Evolutionary conservation across 148 eudicot genomes (phyloP), one percentile per base, ranked within the genome.

Genomic region (Fallopia convolvulus): DNA sequence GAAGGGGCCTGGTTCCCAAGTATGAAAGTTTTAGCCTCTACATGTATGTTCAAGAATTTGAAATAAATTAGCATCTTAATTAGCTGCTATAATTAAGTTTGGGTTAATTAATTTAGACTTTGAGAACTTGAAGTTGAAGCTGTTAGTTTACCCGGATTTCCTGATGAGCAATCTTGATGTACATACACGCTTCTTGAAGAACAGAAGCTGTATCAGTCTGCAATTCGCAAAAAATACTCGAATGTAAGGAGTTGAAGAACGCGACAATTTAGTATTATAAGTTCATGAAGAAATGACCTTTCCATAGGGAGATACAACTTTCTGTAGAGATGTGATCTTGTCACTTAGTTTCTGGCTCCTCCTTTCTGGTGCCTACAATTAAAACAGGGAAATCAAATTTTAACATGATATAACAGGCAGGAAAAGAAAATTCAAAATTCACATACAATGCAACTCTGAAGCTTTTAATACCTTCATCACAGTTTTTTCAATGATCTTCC

Each of bases 131-230:
- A 20, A 11, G 50, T 63, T 12, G 20, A 61, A 61, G 48, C 15
- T 21, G 15, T 39, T 41, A 6, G 10, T 20, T 79, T 42, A 89
- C 93, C 88, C 83, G 84, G 55, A 89, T 85, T 77, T 89, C 86
- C 66, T 86, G 84, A 78, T 87, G 93, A 52, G 86, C 83, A 13
- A 84, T 78, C 65, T 70, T 89, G 81, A 89, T 87, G 74, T 81
- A 83, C 78, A 83, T 82, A 74, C 85, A 86, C 14, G 93, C 87
- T 75, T 89, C 93, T 50, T 89, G 88, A 33, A 89, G 90, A 74
- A 89, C 93, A 5, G 93, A 89, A 50, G 93, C 89, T 12, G 89
- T 89, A 52, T 89, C 93, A 4, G 90, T 86, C 93, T 89, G 87
- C 80, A 73, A 2, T 30, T 63, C 15, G 21, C 5, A 73, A 21